Evolutionary conservation across 78 protist genomes (phyloP).

Genomic region (Monosiga brevicollis): DNA sequence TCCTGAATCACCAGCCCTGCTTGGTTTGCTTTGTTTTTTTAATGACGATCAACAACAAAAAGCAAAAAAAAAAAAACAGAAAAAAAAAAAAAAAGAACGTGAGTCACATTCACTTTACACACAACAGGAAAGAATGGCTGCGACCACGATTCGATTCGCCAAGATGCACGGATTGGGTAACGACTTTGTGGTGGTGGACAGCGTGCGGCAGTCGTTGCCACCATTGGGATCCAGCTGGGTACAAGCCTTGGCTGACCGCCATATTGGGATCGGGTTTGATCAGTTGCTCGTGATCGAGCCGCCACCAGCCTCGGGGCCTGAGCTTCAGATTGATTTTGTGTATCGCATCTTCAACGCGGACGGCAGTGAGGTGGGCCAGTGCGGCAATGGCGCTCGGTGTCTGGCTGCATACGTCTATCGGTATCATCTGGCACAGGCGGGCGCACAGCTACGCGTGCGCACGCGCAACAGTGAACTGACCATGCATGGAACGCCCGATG

Average conservation of each 20-base stretch:
- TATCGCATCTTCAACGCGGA: conserved; percentile 26
- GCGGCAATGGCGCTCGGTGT: conserved; percentile 52
- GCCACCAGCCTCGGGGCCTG: conserved; percentile 2
- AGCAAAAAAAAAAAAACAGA: too few species aligned
- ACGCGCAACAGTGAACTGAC: too few species aligned
- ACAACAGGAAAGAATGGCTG: background rate
- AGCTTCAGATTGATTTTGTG: conserved; percentile 24
- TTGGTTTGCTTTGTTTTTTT: background rate
- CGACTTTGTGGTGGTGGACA: conserved; percentile 32
- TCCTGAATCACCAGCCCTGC: background rate
- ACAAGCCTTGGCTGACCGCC: conserved; percentile 15
- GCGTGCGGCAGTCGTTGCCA: conserved; percentile 7
- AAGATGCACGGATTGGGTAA: conserved; percentile 52
- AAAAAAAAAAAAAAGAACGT: too few species aligned
- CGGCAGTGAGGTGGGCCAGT: conserved; percentile 29
- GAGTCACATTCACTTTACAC: background rate
- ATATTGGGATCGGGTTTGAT: conserved; percentile 42
- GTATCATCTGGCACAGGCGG: too few species aligned
- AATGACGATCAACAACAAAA: background rate
- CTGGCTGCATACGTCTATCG: conserved; percentile 43
- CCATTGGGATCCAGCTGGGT: background rate
- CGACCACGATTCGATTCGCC: background rate
- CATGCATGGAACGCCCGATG: too few species aligned
- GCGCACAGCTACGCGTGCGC: too few species aligned
- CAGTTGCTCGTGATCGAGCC: conserved; percentile 26